Conservation (phyloP, 192 early-diverging fungal species). For the Gamsiella multidivaricata region DNA sequence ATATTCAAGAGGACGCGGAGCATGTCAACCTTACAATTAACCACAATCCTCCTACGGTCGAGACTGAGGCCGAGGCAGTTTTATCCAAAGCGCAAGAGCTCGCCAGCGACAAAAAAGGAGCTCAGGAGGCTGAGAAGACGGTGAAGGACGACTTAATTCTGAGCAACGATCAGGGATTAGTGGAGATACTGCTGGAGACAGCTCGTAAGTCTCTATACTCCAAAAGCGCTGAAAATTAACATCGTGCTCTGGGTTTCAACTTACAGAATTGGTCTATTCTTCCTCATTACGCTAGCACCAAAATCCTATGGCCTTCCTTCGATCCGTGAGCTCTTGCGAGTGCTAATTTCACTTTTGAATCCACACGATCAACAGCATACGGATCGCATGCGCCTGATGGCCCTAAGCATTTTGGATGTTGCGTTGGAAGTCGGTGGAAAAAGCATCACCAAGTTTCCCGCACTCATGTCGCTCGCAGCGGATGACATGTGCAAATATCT, state of each 20-base stretch:
- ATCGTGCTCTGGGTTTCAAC: background rate
- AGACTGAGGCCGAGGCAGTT: slow-evolving; percentile 29
- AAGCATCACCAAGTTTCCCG: slow-evolving; percentile 73
- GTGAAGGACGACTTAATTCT: slow-evolving; percentile 23
- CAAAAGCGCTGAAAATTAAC: too few relatives aligned
- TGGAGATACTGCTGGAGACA: slow-evolving; percentile 8
- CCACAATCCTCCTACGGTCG: slow-evolving; percentile 18
- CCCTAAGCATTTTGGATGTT: slow-evolving; percentile 86
- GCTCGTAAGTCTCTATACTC: slow-evolving; percentile 10
- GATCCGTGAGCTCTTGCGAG: slow-evolving; percentile 89
- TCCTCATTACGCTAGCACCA: slow-evolving; percentile 27
- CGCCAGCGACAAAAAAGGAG: background rate
- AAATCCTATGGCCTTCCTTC: slow-evolving; percentile 85
- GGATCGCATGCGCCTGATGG: slow-evolving; percentile 92
- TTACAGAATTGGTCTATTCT: background rate
- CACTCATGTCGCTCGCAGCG: slow-evolving; percentile 74
- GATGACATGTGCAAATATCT: slow-evolving; percentile 89
- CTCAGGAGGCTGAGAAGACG: slow-evolving; percentile 6
- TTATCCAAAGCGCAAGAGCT: slow-evolving; percentile 13
- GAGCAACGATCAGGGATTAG: slow-evolving; percentile 7
- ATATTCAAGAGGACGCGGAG: slow-evolving; percentile 20
- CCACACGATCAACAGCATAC: slow-evolving; percentile 92
- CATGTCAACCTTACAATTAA: slow-evolving; percentile 41
- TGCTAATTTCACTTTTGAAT: slow-evolving; percentile 90
- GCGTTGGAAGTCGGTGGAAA: slow-evolving; percentile 88